Evolutionary conservation across 192 early-diverging fungal species (phyloP).

Genomic region (Umbelopsis vinacea): DNA sequence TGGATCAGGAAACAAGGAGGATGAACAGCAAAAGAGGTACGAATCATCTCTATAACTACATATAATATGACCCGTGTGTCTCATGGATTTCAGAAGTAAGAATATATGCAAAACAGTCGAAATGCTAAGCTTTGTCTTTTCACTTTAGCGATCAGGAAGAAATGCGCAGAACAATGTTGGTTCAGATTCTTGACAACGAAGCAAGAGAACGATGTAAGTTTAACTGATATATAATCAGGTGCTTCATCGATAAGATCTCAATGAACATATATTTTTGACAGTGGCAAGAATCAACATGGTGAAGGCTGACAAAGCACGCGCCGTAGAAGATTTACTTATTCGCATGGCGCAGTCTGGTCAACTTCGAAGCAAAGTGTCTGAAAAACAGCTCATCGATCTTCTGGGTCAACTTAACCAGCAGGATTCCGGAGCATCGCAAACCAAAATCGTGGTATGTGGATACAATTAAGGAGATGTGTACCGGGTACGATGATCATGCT

Average conservation of each 20-base stretch:
- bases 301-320: slow-evolving; percentile 85
- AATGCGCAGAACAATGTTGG: slow-evolving; percentile 77
- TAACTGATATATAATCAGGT: background rate
- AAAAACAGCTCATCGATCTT: slow-evolving; percentile 84
- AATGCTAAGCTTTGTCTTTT: too few species aligned
- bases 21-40: slow-evolving; percentile 72
- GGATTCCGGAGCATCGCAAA: slow-evolving; percentile 51
- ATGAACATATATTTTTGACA: slow-evolving; percentile 29
- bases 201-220: slow-evolving; percentile 81
- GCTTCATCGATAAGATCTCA: background rate
- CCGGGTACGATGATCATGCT: background rate
- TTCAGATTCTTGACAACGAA: slow-evolving; percentile 79
- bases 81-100: background rate
- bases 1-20: slow-evolving; percentile 57
- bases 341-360: slow-evolving; percentile 88
- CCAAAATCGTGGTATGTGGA: slow-evolving; percentile 77
- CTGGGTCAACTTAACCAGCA: slow-evolving; percentile 83
- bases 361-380: slow-evolving; percentile 80
- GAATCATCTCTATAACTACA: background rate
- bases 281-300: slow-evolving; percentile 93
- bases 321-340: slow-evolving; percentile 89
- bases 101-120: slow-evolving; percentile 2
- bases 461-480: background rate
- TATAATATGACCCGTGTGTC: background rate
- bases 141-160: slow-evolving; percentile 80